Base-by-base conservation (phyloP, 331 rosid species). In the Spiraea crenata region DNA sequence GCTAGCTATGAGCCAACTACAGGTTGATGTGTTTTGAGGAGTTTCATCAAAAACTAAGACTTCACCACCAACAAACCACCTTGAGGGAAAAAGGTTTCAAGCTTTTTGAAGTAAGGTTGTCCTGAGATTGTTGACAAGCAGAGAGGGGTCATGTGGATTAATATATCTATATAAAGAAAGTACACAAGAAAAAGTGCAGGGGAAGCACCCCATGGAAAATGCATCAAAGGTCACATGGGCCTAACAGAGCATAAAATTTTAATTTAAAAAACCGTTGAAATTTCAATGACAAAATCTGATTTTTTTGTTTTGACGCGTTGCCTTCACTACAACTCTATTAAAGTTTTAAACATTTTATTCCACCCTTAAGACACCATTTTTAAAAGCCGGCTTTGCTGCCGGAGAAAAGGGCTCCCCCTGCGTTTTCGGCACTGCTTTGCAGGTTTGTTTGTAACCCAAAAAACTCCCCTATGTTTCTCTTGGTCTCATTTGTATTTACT, bases 201-300 rank as follows among this genome's bases (percentile, higher is more conserved):
- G 66, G 82, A 69, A 71, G 79, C 76, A 70, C 66, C 8, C 74
- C 85, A 76, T 75, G 89, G 85, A 82, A 87, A 76, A 52, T 76
- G 85, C 85, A 77, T 39, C 84, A 74, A 65, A 57, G 86, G 83
- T 89, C 96, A 92, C 98, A 89, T 89, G 96, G 89, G 63, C 42
- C 16, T 40, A 31, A 25, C 31, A 74, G 73, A 80, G 70, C 71
- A 51, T 60, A 37, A 46, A 37, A 9, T 69, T 25, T 25, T 25
- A 25, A 25, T 25, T 25, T 66, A 54, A 42, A 51, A 20, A 12
- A 51, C 20, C 8, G 49, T 25, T 15, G 8, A 51, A 57, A 60
- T 71, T 37, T 55, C 13, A 73, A 66, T 63, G 48, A 48, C 54
- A 9, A 77, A 13, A 73, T 77, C 16, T 15, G 42, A 6, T 14